phyloP scores from a whole-genome alignment of 805 yeast genomes.

The Pichia membranifaciens region DNA sequence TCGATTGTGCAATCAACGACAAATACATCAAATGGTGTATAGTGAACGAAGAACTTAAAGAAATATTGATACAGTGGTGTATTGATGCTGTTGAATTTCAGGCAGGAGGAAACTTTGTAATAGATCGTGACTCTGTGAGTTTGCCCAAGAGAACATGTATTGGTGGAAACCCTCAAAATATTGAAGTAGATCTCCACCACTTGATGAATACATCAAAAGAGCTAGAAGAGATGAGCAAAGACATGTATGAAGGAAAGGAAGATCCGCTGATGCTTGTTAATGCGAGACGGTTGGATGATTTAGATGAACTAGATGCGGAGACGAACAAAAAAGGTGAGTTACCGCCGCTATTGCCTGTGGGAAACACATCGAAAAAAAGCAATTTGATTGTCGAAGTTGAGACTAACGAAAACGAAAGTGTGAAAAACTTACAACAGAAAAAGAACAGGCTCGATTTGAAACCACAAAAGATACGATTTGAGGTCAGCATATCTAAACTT shows the following conservation, averaged over 20 bases:
- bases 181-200: slow-evolving; percentile 38
- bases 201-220: slow-evolving; percentile 34
- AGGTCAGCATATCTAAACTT: slow-evolving; percentile 21
- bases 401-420: background rate
- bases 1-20: slow-evolving; percentile 74
- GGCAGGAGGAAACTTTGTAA: slow-evolving; percentile 27
- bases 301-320: too few relatives aligned
- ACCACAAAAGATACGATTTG: background rate
- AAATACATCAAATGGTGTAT: slow-evolving; percentile 58
- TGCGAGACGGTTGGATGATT: slow-evolving; percentile 26
- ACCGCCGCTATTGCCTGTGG: background rate
- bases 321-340: slow-evolving; percentile 13
- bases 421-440: too few relatives aligned
- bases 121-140: slow-evolving; percentile 55
- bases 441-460: too few relatives aligned
- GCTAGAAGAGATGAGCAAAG: slow-evolving; percentile 23
- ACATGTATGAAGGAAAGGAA: slow-evolving; percentile 18
- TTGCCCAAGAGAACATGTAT: slow-evolving; percentile 70
- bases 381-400: background rate
- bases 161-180: slow-evolving; percentile 60
- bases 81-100: slow-evolving; percentile 63
- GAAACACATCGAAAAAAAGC: background rate
- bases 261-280: slow-evolving; percentile 25
- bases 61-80: slow-evolving; percentile 77
- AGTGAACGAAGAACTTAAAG: slow-evolving; percentile 50